phyloP scores from a whole-genome alignment of 129 eudicot species.

The Daucus carota region DH1_v3.0 NC_030381.2:33538001-33538500 shows the following conservation, averaged over 20 bases:
- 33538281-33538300: slow-evolving; percentile 86
- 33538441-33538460: slow-evolving; percentile 45
- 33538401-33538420: slow-evolving; percentile 68
- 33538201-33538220: slow-evolving; percentile 48
- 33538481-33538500: slow-evolving; percentile 43
- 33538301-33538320: slow-evolving; percentile 50
- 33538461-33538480: slow-evolving; percentile 65
- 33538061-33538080: slow-evolving; percentile 54
- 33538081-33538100: slow-evolving; percentile 46
- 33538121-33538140: slow-evolving; percentile 61
- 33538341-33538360: slow-evolving; percentile 56
- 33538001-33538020: slow-evolving; percentile 23
- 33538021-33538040: slow-evolving; percentile 44
- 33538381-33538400: slow-evolving; percentile 69
- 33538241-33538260: slow-evolving; percentile 70
- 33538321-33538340: slow-evolving; percentile 72
- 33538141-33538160: slow-evolving; percentile 74
- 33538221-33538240: slow-evolving; percentile 63
- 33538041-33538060: slow-evolving; percentile 68
- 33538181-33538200: slow-evolving; percentile 85
- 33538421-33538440: slow-evolving; percentile 63
- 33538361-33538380: slow-evolving; percentile 59
- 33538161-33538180: slow-evolving; percentile 57
- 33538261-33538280: slow-evolving; percentile 51
- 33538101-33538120: slow-evolving; percentile 89